Conservation (phyloP, 2,329 filamentous ascomycete species). For the Elsinoe australis region DNA sequence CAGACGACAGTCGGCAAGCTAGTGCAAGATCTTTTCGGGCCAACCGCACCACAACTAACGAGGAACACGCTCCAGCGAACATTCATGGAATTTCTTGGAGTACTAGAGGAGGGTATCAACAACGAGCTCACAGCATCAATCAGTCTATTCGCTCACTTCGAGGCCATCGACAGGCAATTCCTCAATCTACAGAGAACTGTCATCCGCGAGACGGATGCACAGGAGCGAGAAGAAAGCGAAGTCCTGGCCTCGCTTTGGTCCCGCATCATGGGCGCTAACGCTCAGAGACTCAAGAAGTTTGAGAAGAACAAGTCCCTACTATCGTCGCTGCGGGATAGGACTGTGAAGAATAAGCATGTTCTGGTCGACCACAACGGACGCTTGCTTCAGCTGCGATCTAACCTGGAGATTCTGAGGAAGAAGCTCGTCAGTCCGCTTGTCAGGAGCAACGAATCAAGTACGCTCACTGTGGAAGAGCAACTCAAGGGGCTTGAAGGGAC, state of each 20-base stretch:
- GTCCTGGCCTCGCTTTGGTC: constrained; percentile 81
- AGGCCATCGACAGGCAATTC: constrained; percentile 84
- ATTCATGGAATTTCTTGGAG: constrained; percentile 77
- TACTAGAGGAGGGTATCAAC: constrained; percentile 82
- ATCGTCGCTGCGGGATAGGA: constrained; percentile 69
- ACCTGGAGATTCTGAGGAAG: constrained; percentile 72
- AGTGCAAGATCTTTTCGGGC: constrained; percentile 67
- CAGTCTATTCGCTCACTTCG: constrained; percentile 79
- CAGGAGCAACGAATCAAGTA: constrained; percentile 58
- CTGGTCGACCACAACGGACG: constrained; percentile 81
- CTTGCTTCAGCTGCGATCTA: constrained; percentile 74
- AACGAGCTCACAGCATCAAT: constrained; percentile 74
- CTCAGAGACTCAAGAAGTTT: constrained; percentile 73
- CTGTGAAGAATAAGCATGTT: constrained; percentile 77
- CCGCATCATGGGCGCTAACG: constrained; percentile 68
- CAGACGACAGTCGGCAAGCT: constrained; percentile 63
- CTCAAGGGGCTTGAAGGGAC: constrained; percentile 74
- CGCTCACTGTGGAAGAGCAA: constrained; percentile 73
- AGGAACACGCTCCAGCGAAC: constrained; percentile 74
- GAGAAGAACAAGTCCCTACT: constrained; percentile 81
- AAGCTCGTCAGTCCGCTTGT: constrained; percentile 82
- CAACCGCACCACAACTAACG: constrained; percentile 72
- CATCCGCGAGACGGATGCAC: constrained; percentile 70
- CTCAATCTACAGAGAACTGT: constrained; percentile 79
- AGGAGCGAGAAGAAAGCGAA: constrained; percentile 74